Base-by-base conservation (phyloP, 2,329 filamentous ascomycete species). In the Passalora sequoiae region DNA sequence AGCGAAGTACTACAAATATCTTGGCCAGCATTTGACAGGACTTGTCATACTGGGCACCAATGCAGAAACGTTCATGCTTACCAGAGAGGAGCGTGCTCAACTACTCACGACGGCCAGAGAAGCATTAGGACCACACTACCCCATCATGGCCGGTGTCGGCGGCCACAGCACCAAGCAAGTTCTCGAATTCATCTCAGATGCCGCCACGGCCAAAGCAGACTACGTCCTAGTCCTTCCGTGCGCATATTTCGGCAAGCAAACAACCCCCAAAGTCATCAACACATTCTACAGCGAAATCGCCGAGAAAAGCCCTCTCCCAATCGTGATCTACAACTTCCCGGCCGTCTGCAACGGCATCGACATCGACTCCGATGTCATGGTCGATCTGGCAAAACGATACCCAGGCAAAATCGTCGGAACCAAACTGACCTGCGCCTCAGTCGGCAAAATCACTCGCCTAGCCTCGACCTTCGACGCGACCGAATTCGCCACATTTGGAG, bases 291-390 rank as follows among this genome's bases (percentile, higher is more conserved):
- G 64, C 40, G 62, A 69, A 25, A 63, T 84, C 3, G 83, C 83
- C 2, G 69, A 74, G 38, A 72, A 72, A 1, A 78, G 40, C 29
- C 38, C 43, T 9, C 33, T 54, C 7, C 51, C 51, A 6, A 41
- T 86, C 17, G 65, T 86, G 29, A 79, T 87, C 45, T 86, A 86
- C 70, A 86, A 86, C 65, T 86, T 81, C 68, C 83, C 83, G 1
- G 79, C 72, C 4, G 81, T 83, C 3, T 79, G 75, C 17, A 75
- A 80, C 9, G 83, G 83, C 4, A 69, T 86, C 7, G 83, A 86
- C 55, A 69, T 86, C 32, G 77, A 80, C 58, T 84, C 79, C 0
- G 81, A 84, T 49, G 74, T 77, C 55, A 79, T 86, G 50, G 67
- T 74, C 2, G 65, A 68, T 0, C 68, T 85, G 4, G 73, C 75